Conservation (phyloP, 2,329 filamentous ascomycete genomes). For the Clonostachys byssicola region DNA sequence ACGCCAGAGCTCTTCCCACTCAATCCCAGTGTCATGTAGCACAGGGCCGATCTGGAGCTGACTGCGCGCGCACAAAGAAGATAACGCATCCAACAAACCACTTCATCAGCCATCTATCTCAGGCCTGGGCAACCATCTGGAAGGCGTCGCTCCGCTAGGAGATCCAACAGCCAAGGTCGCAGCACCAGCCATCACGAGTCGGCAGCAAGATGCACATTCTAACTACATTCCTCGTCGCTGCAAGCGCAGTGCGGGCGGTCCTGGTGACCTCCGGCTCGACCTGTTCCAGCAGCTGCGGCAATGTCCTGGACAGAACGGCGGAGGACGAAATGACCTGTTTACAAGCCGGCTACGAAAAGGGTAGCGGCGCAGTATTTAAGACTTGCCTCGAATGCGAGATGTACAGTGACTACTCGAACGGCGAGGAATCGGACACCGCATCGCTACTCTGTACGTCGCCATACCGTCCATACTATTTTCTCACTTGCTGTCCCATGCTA, state of each 20-base stretch:
- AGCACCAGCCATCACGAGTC: no score
- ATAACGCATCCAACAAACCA: no score
- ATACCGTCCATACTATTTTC: no score
- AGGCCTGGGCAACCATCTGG: no score
- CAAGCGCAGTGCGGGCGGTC: slow-evolving; percentile 19
- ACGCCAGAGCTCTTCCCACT: no score
- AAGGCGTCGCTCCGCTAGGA: no score
- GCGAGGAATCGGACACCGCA: slow-evolving; percentile 46
- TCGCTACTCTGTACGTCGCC: slow-evolving; percentile 47
- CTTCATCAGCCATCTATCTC: no score
- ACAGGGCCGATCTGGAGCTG: no score
- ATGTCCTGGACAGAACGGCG: slow-evolving; percentile 41
- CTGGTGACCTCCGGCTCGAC: slow-evolving; percentile 42
- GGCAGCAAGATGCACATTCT: slow-evolving; percentile 5
- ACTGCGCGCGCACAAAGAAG: no score
- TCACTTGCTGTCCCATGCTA: no score
- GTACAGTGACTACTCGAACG: slow-evolving; percentile 36
- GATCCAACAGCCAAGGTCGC: no score
- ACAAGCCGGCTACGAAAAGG: slow-evolving; percentile 27
- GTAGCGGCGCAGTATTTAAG: slow-evolving; percentile 43
- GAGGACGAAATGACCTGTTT: slow-evolving; percentile 43
- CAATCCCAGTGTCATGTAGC: no score
- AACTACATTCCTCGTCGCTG: slow-evolving; percentile 9
- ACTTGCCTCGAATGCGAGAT: slow-evolving; percentile 49
- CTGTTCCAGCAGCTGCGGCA: slow-evolving; percentile 48